Conservation (phyloP, 2,329 filamentous ascomycete genomes). For the Myrmaecium sp. region DNA sequence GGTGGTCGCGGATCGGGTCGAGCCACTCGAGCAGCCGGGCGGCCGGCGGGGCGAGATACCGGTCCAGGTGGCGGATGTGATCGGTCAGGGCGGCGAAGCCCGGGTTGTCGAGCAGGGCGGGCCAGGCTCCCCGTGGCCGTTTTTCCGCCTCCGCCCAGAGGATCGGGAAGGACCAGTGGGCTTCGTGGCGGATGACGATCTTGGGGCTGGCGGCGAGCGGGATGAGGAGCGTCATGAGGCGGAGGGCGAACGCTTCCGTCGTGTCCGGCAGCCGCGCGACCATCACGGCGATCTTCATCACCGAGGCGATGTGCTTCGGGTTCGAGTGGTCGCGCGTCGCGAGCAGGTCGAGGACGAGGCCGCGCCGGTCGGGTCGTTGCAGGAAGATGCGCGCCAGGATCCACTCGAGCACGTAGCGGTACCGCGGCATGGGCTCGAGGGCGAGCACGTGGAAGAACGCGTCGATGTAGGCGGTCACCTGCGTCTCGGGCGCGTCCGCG, state of each 20-base stretch:
- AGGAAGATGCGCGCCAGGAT: conserved; percentile 27
- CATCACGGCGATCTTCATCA: conserved; percentile 30
- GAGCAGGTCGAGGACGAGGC: conserved; percentile 19
- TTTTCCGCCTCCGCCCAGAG: conserved; percentile 23
- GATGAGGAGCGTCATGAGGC: conserved; percentile 25
- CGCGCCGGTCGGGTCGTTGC: conserved; percentile 14
- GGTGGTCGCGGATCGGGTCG: conserved; percentile 26
- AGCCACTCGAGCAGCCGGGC: conserved; percentile 23
- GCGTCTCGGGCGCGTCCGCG: conserved; percentile 5
- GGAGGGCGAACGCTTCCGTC: conserved; percentile 20
- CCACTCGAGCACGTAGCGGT: conserved; percentile 31
- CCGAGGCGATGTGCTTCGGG: conserved; percentile 29
- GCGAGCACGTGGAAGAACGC: conserved; percentile 23
- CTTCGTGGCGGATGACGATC: conserved; percentile 35
- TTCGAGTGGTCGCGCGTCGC: conserved; percentile 25
- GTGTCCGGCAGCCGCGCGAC: conserved; percentile 20
- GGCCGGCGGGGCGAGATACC: conserved; percentile 22
- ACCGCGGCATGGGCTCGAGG: conserved; percentile 30
- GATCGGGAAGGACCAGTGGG: conserved; percentile 30
- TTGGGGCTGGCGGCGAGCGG: conserved; percentile 31
- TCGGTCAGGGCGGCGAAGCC: conserved; percentile 25
- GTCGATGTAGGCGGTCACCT: conserved; percentile 18
- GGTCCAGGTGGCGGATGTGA: conserved; percentile 27
- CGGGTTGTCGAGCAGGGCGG: conserved; percentile 18
- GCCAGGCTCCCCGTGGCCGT: conserved; percentile 22